phyloP scores from a whole-genome alignment of 2,329 filamentous ascomycete species.

The Fusarium albidum region DNA sequence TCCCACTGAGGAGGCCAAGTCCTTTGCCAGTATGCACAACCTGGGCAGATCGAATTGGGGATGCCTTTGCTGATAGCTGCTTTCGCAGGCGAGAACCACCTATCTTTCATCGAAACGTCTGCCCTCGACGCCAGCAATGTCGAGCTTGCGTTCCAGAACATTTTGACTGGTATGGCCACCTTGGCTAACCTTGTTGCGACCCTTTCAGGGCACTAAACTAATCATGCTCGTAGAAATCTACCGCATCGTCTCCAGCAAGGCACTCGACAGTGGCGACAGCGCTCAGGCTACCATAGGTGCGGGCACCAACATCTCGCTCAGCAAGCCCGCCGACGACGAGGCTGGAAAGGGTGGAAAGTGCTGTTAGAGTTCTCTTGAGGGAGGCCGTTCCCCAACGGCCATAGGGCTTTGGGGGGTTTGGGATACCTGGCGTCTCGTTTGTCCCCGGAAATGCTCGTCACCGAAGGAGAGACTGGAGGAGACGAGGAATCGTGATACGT shows the following conservation, averaged over 20 bases:
- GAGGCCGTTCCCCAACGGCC: slow-evolving; percentile 34
- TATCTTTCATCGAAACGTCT: slow-evolving; percentile 99
- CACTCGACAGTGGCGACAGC: slow-evolving; percentile 87
- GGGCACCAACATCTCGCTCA: slow-evolving; percentile 85
- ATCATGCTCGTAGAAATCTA: slow-evolving; percentile 81
- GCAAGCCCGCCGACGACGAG: slow-evolving; percentile 79
- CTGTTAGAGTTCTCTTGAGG: slow-evolving; percentile 65
- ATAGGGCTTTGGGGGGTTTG: slow-evolving; percentile 42
- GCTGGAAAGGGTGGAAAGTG: slow-evolving; percentile 83
- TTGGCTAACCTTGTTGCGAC: background rate
- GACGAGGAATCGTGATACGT: slow-evolving; percentile 47
- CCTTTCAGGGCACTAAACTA: slow-evolving; percentile 15
- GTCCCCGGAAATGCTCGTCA: slow-evolving; percentile 46
- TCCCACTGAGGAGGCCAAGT: slow-evolving; percentile 96
- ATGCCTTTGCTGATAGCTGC: slow-evolving; percentile 22
- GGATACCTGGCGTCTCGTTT: slow-evolving; percentile 47
- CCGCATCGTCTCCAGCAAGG: slow-evolving; percentile 98
- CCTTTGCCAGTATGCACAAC: slow-evolving; percentile 82
- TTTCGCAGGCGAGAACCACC: slow-evolving; percentile 85
- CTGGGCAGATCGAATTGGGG: slow-evolving; percentile 5
- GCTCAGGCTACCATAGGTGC: slow-evolving; percentile 81
- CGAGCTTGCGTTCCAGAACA: slow-evolving; percentile 99
- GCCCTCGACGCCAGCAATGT: slow-evolving; percentile 99
- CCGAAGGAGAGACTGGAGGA: slow-evolving; percentile 45
- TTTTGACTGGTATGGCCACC: slow-evolving; percentile 82